Evolutionary conservation across 352 stramenopile genomes (phyloP), one percentile per base, ranked within the genome.

Genomic region (Globisporangium sylvaticum): DNA sequence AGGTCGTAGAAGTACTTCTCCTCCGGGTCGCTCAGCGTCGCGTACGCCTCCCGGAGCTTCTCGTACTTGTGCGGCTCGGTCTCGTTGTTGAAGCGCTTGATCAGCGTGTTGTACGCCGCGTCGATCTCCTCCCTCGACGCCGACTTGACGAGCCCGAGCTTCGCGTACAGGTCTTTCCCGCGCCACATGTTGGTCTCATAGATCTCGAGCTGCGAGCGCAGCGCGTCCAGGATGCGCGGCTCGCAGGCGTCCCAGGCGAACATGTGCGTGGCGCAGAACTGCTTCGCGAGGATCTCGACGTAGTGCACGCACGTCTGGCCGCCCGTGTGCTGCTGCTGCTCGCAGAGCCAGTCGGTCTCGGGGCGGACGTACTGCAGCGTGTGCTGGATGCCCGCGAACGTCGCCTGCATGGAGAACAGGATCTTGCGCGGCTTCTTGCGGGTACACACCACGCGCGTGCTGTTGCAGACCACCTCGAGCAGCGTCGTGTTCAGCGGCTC

Each of bases 1-100:
- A 94, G 68, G 58, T 94, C 84, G 77, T 94, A 94, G 62, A 79
- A 94, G 68, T 92, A 90, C 65, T 94, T 94, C 42, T 93, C 86
- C 58, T 92, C 87, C 0, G 83, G 79, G 64, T 94, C 84, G 56
- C 82, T 92, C 48, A 93, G 75, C 25, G 83, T 87, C 22, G 74
- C 74, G 77, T 94, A 94, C 14, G 87, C 87, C 48, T 92, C 84
- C 22, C 80, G 76, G 18, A 94, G 79, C 55, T 93, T 94, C 42
- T 90, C 87, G 63, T 93, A 94, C 64, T 94, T 94, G 58, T 88
- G 75, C 31, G 87, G 83, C 62, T 94, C 84, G 1, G 87, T 93
- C 64, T 88, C 84, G 60, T 94, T 94, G 71, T 94, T 94, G 69
- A 90, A 94, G 18, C 87, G 81, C 71, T 91, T 92, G 20, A 94